Evolutionary conservation across 23 red algal genomes (phyloP).

Genomic region (Chondrus crispus): DNA sequence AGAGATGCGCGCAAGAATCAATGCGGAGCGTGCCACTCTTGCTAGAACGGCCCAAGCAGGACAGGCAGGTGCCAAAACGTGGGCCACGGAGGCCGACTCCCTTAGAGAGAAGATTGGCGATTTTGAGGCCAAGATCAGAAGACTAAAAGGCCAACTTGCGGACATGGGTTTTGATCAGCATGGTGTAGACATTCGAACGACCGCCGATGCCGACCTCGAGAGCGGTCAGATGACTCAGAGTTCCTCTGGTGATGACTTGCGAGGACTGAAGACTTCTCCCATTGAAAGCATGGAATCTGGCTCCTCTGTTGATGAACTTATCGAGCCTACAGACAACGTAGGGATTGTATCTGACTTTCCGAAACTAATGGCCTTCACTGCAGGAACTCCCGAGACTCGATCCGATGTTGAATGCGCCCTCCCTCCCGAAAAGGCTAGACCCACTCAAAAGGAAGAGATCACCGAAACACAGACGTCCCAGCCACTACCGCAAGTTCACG

Average conservation of each 20-base stretch:
- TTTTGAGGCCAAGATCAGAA: slow-evolving; percentile 45
- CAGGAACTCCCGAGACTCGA: background rate
- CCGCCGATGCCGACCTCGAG: background rate
- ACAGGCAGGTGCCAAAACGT: background rate
- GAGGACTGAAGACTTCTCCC: slow-evolving; percentile 45
- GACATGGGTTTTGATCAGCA: slow-evolving; percentile 59
- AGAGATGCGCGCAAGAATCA: background rate
- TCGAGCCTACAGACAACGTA: slow-evolving; percentile 16
- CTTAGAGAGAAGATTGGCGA: slow-evolving; percentile 46
- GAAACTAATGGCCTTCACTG: slow-evolving; percentile 20
- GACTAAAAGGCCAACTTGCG: slow-evolving; percentile 39
- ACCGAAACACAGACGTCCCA: too few species aligned
- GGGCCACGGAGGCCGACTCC: slow-evolving; percentile 29
- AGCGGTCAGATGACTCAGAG: background rate
- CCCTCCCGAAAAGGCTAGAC: background rate
- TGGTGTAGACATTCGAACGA: slow-evolving; percentile 31
- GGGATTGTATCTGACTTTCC: slow-evolving; percentile 1
- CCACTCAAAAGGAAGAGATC: background rate
- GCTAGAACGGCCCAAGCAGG: slow-evolving; percentile 18
- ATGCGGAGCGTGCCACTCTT: slow-evolving; percentile 31
- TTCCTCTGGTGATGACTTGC: background rate
- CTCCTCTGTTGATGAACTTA: slow-evolving; percentile 22
- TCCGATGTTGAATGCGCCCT: background rate
- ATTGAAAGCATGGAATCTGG: slow-evolving; percentile 57
- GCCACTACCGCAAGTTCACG: too few species aligned